These are phyloP conservation scores for Sporisorium sorghi DNA, from an alignment of 1,284 basidiomycete species.

Conservation along the genomic window DNA sequence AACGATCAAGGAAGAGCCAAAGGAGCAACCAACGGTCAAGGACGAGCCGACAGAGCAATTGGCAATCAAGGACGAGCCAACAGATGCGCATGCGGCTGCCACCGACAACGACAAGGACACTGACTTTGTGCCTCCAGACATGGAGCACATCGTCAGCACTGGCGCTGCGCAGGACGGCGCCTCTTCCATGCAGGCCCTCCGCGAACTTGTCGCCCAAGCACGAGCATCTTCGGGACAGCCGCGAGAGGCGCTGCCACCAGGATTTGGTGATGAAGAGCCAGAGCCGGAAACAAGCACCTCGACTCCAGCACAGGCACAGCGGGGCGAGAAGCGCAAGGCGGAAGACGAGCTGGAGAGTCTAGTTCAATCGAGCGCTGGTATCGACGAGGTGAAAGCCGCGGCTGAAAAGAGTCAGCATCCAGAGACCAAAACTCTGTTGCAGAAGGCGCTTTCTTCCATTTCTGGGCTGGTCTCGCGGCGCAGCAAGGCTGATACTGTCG, in stretches of 20 bases:
- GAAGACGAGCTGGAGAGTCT: slow-evolving; percentile 40
- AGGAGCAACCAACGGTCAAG: not conserved
- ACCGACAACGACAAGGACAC: slow-evolving; percentile 16
- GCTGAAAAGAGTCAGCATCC: slow-evolving; percentile 42
- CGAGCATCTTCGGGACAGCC: slow-evolving; percentile 37
- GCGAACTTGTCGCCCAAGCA: slow-evolving; percentile 47
- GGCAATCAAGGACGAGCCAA: not conserved
- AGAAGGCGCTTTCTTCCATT: slow-evolving; percentile 40
- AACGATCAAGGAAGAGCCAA: not conserved
- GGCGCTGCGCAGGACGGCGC: slow-evolving; percentile 38
- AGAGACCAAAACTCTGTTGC: slow-evolving; percentile 37
- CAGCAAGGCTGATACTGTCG: slow-evolving; percentile 14
- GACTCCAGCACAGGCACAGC: slow-evolving; percentile 8
- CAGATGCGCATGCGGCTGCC: not conserved
- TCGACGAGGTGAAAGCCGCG: slow-evolving; percentile 34
- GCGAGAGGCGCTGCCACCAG: slow-evolving; percentile 39
- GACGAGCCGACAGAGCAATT: not conserved
- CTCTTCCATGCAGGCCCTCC: slow-evolving; percentile 37
- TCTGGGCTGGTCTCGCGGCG: slow-evolving; percentile 38
- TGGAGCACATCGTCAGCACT: slow-evolving; percentile 47
- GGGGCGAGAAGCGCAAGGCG: slow-evolving; percentile 36
- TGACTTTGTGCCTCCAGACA: slow-evolving; percentile 37
- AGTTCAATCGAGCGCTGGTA: slow-evolving; percentile 19
- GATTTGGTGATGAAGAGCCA: slow-evolving; percentile 33
- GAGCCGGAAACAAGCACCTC: slow-evolving; percentile 5